Base-by-base conservation (phyloP, 78 protist species). In the Thecamonas trahens region DNA sequence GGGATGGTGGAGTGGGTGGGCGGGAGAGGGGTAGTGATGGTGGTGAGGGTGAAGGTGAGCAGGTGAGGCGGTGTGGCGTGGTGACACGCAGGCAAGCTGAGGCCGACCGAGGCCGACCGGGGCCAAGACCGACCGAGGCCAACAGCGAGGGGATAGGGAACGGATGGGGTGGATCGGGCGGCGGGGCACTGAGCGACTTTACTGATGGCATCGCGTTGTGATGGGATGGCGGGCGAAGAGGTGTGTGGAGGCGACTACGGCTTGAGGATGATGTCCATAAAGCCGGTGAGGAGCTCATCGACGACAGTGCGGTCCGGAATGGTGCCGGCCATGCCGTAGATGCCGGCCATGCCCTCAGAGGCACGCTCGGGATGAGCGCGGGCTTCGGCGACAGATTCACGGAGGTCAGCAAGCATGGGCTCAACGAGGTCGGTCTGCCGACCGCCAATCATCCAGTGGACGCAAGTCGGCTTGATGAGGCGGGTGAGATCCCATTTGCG, bases 321-420 rank as follows among this genome's bases (percentile, higher is more conserved):
- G 47, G 62, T 2, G 22, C 22, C 55, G 29, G 67, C 74, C 70
- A 68, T 52, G 53, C 83, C 83, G 66, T 77, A 77, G 35, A 77
- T 44, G 42, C 68, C 83, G 5, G 75, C 76, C 15, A 39, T 2
- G 20, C 75, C 83, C 28, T 28, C 29, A 15, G 3, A 18, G 54
- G 13, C 6, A 18, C 6, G 13, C 8, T 17, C 54, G 26, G 18
- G 15, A 47, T 3, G 54, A 47, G 54, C 54, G 15, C 26, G 28
- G 24, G 14, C 57, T n/a, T 1, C 2, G 9, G 57, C 31, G 34
- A 1, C 57, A 50, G 57, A n/a, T 40, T 5, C 45, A 40, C 20
- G 45, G 20, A 40, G 9, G 45, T 11, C 20, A 40, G 45, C 45
- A 40, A 40, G 9, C 45, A 40, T 40, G 45, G 45, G 45, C 45